These are phyloP conservation scores for Hordeum vulgare DNA, from an alignment of 176 grass and related monocot species.

Conservation along the genomic window DNA sequence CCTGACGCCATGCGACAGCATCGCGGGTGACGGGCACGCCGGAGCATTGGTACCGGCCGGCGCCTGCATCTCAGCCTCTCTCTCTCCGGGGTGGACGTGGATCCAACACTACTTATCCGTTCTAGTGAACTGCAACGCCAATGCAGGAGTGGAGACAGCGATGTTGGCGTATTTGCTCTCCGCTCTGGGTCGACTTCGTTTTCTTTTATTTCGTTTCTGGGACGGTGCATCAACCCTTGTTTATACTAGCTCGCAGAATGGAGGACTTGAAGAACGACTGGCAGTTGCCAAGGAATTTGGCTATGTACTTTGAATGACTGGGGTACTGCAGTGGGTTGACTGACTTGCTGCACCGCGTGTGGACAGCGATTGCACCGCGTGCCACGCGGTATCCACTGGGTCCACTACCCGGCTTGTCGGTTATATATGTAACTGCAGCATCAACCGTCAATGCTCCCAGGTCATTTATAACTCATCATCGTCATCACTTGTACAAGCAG, in stretches of 20 bases:
- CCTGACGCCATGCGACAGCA: constrained; percentile 21
- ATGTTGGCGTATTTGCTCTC: background rate
- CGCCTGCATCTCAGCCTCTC: background rate
- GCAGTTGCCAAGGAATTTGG: background rate
- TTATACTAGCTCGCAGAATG: background rate
- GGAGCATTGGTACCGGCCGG: background rate
- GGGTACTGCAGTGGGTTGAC: background rate
- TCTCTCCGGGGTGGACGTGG: no score
- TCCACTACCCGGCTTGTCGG: no score
- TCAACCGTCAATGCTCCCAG: no score
- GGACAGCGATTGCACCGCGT: background rate
- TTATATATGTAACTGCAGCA: no score
- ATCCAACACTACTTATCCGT: background rate
- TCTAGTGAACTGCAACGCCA: background rate
- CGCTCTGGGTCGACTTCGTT: background rate
- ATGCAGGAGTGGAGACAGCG: background rate
- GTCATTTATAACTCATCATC: no score
- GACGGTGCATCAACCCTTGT: background rate
- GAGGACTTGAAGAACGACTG: background rate
- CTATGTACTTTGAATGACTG: background rate
- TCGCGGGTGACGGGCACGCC: background rate
- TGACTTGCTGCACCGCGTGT: background rate
- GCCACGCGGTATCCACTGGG: background rate
- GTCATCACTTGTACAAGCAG: no score
- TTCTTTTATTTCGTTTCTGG: background rate